Evolutionary conservation across 2,329 filamentous ascomycete genomes (phyloP).

Genomic region (Tolypocladium amazonense): DNA sequence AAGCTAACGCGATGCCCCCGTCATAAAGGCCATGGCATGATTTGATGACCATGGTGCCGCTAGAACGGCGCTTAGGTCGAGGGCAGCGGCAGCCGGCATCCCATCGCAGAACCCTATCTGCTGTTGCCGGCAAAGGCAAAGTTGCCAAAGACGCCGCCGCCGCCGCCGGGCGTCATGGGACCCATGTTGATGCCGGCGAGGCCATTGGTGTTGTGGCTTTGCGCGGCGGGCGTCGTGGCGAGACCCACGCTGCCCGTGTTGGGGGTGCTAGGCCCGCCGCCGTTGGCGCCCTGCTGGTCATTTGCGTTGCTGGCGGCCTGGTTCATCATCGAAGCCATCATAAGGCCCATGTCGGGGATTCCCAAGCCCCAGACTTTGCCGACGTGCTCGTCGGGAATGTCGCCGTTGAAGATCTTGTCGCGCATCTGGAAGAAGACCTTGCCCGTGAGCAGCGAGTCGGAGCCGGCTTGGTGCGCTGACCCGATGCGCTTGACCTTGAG

Average conservation of each 20-base stretch:
- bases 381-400: slow-evolving; percentile 69
- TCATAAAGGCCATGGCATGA: background rate
- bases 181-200: slow-evolving; percentile 50
- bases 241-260: slow-evolving; percentile 51
- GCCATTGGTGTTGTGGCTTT: slow-evolving; percentile 45
- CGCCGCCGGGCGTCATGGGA: slow-evolving; percentile 68
- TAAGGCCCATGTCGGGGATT: slow-evolving; percentile 48
- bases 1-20: background rate
- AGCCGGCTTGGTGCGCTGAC: slow-evolving; percentile 82
- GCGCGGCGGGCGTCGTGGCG: slow-evolving; percentile 36
- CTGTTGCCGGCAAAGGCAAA: slow-evolving; percentile 45
- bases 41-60: background rate
- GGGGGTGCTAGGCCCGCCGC: slow-evolving; percentile 49
- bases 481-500: slow-evolving; percentile 85
- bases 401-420: slow-evolving; percentile 75
- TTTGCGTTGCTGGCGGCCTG: slow-evolving; percentile 29
- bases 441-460: slow-evolving; percentile 86
- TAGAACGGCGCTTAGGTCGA: background rate
- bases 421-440: slow-evolving; percentile 91
- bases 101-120: slow-evolving; percentile 15
- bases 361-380: slow-evolving; percentile 93
- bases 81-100: background rate
- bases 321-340: slow-evolving; percentile 23
- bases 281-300: slow-evolving; percentile 17
- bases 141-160: slow-evolving; percentile 64